Conservation (phyloP, 1,284 basidiomycete genomes). For the Leccinum olivaceoglutinosum region DNA sequence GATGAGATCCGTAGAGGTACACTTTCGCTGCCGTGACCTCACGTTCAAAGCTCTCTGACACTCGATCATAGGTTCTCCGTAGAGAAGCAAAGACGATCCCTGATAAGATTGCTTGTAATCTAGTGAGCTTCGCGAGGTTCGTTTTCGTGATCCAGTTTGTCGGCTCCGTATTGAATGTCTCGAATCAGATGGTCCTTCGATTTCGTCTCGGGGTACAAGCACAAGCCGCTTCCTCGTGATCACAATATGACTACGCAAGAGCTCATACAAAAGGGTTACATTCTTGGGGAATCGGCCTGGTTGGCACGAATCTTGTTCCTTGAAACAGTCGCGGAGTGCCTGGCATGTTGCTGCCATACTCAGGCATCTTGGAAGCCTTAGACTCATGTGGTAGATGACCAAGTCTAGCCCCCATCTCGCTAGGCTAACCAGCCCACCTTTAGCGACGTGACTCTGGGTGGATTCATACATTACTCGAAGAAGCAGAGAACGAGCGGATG, state of each 20-base stretch:
- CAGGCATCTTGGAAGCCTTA: constrained; percentile 77
- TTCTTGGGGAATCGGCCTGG: constrained; percentile 76
- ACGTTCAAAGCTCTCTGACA: not conserved
- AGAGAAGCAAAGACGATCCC: constrained; percentile 58
- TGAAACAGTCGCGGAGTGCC: constrained; percentile 88
- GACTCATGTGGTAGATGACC: constrained; percentile 62
- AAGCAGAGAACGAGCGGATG: constrained; percentile 96
- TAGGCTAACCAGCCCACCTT: constrained; percentile 9
- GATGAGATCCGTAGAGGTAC: constrained; percentile 69
- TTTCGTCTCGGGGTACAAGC: constrained; percentile 75
- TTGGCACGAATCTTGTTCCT: constrained; percentile 83
- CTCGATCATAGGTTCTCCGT: constrained; percentile 56
- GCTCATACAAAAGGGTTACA: constrained; percentile 65
- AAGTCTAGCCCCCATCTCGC: constrained; percentile 5
- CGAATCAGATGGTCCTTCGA: constrained; percentile 61
- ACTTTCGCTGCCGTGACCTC: constrained; percentile 7
- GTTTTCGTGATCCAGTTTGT: constrained; percentile 7
- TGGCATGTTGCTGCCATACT: constrained; percentile 89
- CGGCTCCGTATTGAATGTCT: constrained; percentile 7
- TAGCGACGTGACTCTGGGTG: constrained; percentile 86
- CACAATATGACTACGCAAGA: constrained; percentile 63
- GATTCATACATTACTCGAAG: constrained; percentile 81
- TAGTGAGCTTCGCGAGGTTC: constrained; percentile 58
- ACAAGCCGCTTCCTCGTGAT: constrained; percentile 57
- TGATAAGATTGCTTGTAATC: constrained; percentile 66